Evolutionary conservation across 192 early-diverging fungal species (phyloP), one percentile per base, ranked within the genome.

Genomic region (Chytriomyces hyalinus): DNA sequence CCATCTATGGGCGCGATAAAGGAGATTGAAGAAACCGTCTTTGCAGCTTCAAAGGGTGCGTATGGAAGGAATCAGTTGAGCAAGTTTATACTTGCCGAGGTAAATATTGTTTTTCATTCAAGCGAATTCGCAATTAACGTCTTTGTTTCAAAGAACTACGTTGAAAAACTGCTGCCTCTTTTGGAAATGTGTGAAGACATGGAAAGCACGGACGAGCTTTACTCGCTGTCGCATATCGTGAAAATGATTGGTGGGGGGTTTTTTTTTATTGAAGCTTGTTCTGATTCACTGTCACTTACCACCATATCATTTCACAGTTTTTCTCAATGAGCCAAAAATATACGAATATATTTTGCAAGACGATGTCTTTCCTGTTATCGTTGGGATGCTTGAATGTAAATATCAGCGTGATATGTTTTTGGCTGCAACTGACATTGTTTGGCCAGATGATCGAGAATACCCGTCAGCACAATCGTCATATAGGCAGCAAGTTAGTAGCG

Each of bases 371-470:
- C 65, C 89, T 15, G 79, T 79, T 45, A 86, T 94, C 1, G 84
- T 92, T 15, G 94, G 94, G 11, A 93, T 96, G 83, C 80, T 98
- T 48, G 96, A 98, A 90, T 94, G 92, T 93, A 80, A 79, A 85
- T 26, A 61, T 65, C 45, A n/a, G 26, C 53, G n/a, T 20, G 10
- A 72, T 69, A n/a, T 7, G 24, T 44, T 26, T 3, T 48, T 0
- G 5, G 70, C 13, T 48, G 20, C 36, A 13, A 4, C 15, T 48
- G 13, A 49, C 57, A 44, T 67, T 49, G 50, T 50, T 28, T 36
- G 36, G 36, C 36, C 72, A 93, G 93, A 97, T 80, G 92, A 96
- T 61, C 91, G 92, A 44, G 90, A 92, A 53, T 84, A 88, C 26
- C 91, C 90, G 5, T 87, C 90, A 6, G 75, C 83, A 46, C 92